Evolutionary conservation across 2,329 filamentous ascomycete genomes (phyloP).

Genomic region (Bipolaris bicolor): DNA sequence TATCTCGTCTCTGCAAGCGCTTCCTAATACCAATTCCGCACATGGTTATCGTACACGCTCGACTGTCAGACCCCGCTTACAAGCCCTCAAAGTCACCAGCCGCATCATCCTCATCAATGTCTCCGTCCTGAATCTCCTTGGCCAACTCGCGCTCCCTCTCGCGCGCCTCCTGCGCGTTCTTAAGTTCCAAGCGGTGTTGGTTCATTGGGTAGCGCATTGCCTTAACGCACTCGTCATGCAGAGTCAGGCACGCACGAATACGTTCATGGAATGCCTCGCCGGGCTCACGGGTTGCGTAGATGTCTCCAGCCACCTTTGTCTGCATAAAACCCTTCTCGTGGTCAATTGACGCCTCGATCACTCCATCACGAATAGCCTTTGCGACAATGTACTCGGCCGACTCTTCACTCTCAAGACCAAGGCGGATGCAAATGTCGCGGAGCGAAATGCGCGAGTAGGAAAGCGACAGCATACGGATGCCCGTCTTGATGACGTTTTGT

Average conservation of each 20-base stretch:
- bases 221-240: slow-evolving; percentile 99
- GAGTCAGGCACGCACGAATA: slow-evolving; percentile 85
- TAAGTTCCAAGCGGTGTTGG: slow-evolving; percentile 94
- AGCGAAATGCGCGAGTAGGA: slow-evolving; percentile 97
- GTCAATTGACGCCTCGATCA: slow-evolving; percentile 93
- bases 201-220: slow-evolving; percentile 99
- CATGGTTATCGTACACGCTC: slow-evolving; percentile 30
- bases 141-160: slow-evolving; percentile 96
- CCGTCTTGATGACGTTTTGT: slow-evolving; percentile 99
- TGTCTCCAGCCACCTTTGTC: slow-evolving; percentile 94
- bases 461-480: slow-evolving; percentile 98
- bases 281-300: slow-evolving; percentile 94
- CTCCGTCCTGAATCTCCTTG: slow-evolving; percentile 98
- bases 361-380: slow-evolving; percentile 96
- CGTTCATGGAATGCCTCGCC: slow-evolving; percentile 98
- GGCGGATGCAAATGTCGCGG: slow-evolving; percentile 93
- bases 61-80: slow-evolving; percentile 55
- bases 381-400: slow-evolving; percentile 99
- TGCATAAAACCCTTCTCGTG: slow-evolving; percentile 97
- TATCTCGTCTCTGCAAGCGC: slow-evolving; percentile 18
- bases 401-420: slow-evolving; percentile 93
- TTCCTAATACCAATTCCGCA: slow-evolving; percentile 30
- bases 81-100: slow-evolving; percentile 96
- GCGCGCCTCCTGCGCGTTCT: slow-evolving; percentile 97
- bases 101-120: slow-evolving; percentile 94